A percentile compares a stretch with the other conserved stretches of the same genome.
Evolutionary conservation across 2,329 filamentous ascomycete species (phyloP).

Genomic region (Westerdykella sp.): DNA sequence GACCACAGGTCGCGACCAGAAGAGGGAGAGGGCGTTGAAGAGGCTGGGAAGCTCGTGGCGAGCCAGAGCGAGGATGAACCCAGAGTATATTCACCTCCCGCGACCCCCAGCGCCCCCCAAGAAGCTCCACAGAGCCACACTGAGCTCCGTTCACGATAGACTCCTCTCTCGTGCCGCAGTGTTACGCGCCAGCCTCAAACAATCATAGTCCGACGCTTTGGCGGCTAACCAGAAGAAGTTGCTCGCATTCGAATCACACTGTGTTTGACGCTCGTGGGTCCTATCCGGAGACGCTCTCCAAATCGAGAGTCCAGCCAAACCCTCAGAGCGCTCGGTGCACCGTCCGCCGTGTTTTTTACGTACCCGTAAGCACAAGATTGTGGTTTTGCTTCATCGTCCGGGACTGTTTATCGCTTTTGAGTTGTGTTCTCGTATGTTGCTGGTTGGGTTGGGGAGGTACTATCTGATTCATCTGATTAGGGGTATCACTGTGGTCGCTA

Average conservation of each 20-base stretch:
- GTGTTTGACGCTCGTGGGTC: slow-evolving; percentile 30
- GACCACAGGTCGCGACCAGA: slow-evolving; percentile 19
- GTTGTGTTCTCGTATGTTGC: no score
- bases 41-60: slow-evolving; percentile 15
- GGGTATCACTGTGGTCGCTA: no score
- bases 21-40: slow-evolving; percentile 11
- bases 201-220: slow-evolving; percentile 22
- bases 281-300: slow-evolving; percentile 18
- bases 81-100: slow-evolving; percentile 30
- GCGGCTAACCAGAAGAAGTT: slow-evolving; percentile 23
- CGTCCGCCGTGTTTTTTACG: not conserved
- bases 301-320: slow-evolving; percentile 14
- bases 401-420: slow-evolving; percentile 9
- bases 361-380: no score
- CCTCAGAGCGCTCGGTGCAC: not conserved
- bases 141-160: slow-evolving; percentile 13
- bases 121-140: slow-evolving; percentile 10
- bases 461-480: no score
- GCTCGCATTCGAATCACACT: slow-evolving; percentile 22
- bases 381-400: slow-evolving; percentile 1
- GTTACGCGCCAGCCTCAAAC: slow-evolving; percentile 34
- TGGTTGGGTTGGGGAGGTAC: no score
- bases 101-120: slow-evolving; percentile 11
- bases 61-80: slow-evolving; percentile 18
- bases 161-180: slow-evolving; percentile 16